Evolutionary conservation across 2,329 filamentous ascomycete genomes (phyloP).

Genomic region (Talaromyces sp.): DNA sequence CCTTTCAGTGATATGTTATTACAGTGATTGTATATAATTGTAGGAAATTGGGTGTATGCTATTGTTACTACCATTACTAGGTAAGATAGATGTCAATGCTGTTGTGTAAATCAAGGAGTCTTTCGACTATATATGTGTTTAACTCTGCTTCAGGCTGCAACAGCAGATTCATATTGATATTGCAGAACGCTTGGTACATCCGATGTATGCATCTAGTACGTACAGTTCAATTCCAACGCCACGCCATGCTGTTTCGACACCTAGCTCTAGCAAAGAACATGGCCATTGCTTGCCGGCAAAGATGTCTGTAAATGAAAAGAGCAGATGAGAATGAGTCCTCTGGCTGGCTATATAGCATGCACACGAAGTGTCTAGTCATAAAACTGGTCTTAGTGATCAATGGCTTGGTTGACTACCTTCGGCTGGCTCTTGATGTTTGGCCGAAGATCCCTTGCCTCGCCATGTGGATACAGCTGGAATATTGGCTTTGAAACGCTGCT

Average conservation of each 20-base stretch:
- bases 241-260: conserved; percentile 14
- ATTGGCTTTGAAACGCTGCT: conserved; percentile 81
- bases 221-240: conserved; percentile 13
- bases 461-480: conserved; percentile 96
- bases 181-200: not conserved
- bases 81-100: not conserved
- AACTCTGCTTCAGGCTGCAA: not conserved
- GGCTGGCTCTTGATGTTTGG: conserved; percentile 59
- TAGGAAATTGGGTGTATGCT: too few species aligned
- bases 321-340: not conserved
- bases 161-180: not conserved
- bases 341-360: not conserved
- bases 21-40: not conserved
- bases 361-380: not conserved
- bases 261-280: conserved; percentile 8
- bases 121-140: not conserved
- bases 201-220: conserved; percentile 14
- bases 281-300: not conserved
- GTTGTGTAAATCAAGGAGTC: not conserved
- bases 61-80: not conserved
- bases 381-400: not conserved
- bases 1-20: not conserved
- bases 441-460: conserved; percentile 87
- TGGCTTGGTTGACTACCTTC: conserved; percentile 11
- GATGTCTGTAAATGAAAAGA: not conserved